Evolutionary conservation across 805 yeast species (phyloP).

Genomic region (Soucietia sequanensis): DNA sequence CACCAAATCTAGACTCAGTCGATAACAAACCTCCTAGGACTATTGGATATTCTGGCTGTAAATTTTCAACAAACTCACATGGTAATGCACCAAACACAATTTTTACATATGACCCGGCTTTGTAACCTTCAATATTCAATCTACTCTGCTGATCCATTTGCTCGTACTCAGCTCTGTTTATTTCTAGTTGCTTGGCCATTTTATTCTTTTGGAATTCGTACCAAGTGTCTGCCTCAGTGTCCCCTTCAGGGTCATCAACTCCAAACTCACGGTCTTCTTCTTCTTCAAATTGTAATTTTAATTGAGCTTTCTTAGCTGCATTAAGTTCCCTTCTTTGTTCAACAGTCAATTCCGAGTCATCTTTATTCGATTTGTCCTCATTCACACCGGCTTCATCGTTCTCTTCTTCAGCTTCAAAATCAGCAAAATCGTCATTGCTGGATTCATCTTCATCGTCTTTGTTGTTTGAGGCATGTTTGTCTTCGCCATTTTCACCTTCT

Average conservation of each 20-base stretch:
- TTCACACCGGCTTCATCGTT: conserved; percentile 39
- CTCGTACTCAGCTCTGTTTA: conserved; percentile 78
- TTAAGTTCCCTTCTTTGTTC: conserved; percentile 78
- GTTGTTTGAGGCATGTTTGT: conserved; percentile 24
- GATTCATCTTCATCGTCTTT: conserved; percentile 25
- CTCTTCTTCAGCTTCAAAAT: conserved; percentile 52
- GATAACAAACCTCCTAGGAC: conserved; percentile 88
- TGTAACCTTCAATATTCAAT: conserved; percentile 81
- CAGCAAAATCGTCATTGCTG: conserved; percentile 40
- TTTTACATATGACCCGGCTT: conserved; percentile 93
- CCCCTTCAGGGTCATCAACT: conserved; percentile 75
- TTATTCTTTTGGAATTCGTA: conserved; percentile 95
- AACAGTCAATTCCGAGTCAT: conserved; percentile 46
- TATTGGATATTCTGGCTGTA: conserved; percentile 82
- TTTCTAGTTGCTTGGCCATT: conserved; percentile 93
- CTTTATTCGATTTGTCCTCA: conserved; percentile 36
- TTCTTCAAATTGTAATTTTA: conserved; percentile 86
- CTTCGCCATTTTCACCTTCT: conserved; percentile 32
- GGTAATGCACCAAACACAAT: conserved; percentile 81
- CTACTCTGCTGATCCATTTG: conserved; percentile 76
- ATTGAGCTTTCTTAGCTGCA: conserved; percentile 85
- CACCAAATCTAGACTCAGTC: conserved; percentile 91
- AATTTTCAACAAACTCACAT: conserved; percentile 84
- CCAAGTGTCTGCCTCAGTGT: conserved; percentile 87
- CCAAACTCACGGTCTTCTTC: conserved; percentile 65